Base-by-base conservation (phyloP, 106 monocot genomes). In the Apostasia shenzhenica region DNA sequence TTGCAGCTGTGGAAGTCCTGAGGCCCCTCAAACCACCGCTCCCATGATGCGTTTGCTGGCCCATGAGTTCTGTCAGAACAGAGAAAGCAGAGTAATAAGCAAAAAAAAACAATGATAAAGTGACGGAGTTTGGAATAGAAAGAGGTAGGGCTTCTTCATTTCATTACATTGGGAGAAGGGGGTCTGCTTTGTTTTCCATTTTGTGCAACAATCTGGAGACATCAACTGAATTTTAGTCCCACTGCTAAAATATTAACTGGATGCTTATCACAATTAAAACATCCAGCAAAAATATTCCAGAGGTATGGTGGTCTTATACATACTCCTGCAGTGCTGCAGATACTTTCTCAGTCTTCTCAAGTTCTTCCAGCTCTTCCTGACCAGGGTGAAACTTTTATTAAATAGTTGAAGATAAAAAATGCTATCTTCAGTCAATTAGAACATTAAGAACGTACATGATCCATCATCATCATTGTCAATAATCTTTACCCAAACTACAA, bases 11-110 rank as follows among this genome's bases (percentile, higher is more conserved):
- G 73, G 39, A 73, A 52, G n/a, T 89, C 80, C 67, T 82, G 83
- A 63, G 86, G 93, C 14, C 86, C 86, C 73, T 89, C 89, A 41
- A 93, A 93, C 93, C 93, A 93, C 45, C 77, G 63, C 53, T 93
- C 86, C 93, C 93, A 89, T 1, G 56, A 67, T 39, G 72, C 47
- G 54, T 68, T 80, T 41, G 45, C 68, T 42, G 86, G 86, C 50
- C 93, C 93, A 62, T 39, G 73, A 1, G 86, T 89, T 80, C 89
- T 93, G 82, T 60, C 5, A 44, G 54, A 70, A 3, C 45, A 64
- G 51, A 63, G 37, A 73, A 37, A 47, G 26, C 38, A 41, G 61
- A 7, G 48, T 45, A 45, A 51, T n/a, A 26, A 51, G 57, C 70
- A 42, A 38, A 47, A 41, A 41, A 41, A 26, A 2, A 6, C 8